These are phyloP conservation scores for Colletotrichum musae DNA, from an alignment of 2,329 filamentous ascomycete species.

Conservation along the genomic window DNA sequence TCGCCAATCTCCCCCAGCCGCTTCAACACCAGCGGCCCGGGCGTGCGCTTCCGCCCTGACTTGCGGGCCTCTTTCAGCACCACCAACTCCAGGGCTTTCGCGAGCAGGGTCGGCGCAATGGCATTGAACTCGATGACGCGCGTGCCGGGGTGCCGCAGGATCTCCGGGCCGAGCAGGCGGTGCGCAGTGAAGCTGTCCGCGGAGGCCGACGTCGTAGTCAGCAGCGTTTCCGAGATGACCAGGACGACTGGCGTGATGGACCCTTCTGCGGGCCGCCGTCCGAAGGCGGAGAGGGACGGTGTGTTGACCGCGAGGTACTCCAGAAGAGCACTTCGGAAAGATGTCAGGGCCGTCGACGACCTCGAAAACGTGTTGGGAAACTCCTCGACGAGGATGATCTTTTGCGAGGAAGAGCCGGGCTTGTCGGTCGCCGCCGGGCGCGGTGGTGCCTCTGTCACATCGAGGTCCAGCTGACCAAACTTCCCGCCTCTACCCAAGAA, in stretches of 20 bases:
- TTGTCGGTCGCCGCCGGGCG: constrained; percentile 38
- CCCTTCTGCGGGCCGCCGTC: constrained; percentile 57
- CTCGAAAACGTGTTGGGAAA: constrained; percentile 83
- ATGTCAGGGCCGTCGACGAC: constrained; percentile 74
- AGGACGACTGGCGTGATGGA: constrained; percentile 83
- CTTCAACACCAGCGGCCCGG: constrained; percentile 84
- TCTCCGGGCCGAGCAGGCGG: constrained; percentile 87
- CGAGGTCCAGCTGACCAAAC: constrained; percentile 78
- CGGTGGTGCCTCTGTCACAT: constrained; percentile 42
- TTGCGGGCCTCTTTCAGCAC: constrained; percentile 88
- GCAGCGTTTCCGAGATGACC: constrained; percentile 90
- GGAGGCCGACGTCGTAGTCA: constrained; percentile 87
- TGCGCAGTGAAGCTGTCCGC: constrained; percentile 95
- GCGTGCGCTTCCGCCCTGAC: constrained; percentile 81
- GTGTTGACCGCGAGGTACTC: constrained; percentile 81
- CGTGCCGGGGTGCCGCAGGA: constrained; percentile 84
- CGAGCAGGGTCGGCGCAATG: constrained; percentile 87
- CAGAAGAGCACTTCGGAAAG: constrained; percentile 82
- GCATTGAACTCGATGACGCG: constrained; percentile 92
- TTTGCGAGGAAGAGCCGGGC: constrained; percentile 51
- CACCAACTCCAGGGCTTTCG: constrained; percentile 86
- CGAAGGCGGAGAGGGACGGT: constrained; percentile 66
- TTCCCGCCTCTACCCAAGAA: constrained; percentile 87
- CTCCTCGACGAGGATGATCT: constrained; percentile 83
- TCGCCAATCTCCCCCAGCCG: constrained; percentile 89